Percentiles rank a stretch among this genome's conserved stretches.
Evolutionary conservation across 106 monocot species (phyloP).

Genomic region (Vanilla planifolia): DNA sequence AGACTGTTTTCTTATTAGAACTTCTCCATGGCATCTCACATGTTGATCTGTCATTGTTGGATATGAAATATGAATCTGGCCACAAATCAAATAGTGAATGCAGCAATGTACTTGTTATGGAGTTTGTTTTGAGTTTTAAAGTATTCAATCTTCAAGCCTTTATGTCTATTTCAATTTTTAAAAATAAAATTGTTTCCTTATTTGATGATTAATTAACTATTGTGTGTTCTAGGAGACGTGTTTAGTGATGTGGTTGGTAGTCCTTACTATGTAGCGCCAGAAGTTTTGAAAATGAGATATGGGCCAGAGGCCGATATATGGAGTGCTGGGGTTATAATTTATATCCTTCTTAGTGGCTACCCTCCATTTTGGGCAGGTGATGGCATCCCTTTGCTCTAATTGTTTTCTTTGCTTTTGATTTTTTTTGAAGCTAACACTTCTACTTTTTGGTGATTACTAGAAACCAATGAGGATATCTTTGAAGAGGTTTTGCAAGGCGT

Average conservation of each 20-base stretch:
- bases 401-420: background rate
- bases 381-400: background rate
- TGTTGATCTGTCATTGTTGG: no score
- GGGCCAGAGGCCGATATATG: slow-evolving; percentile 41
- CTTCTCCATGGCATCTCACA: no score
- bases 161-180: background rate
- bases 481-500: slow-evolving; percentile 29
- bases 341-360: slow-evolving; percentile 33
- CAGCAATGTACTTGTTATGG: no score
- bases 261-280: slow-evolving; percentile 45
- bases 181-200: background rate
- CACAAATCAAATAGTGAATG: no score
- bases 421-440: background rate
- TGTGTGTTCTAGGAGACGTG: slow-evolving; percentile 28
- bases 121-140: background rate
- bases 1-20: no score
- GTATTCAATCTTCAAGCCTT: background rate
- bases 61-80: no score
- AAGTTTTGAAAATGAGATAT: slow-evolving; percentile 30
- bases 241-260: slow-evolving; percentile 44
- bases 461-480: slow-evolving; percentile 33
- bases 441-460: slow-evolving; percentile 8
- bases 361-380: slow-evolving; percentile 48
- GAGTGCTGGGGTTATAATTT: slow-evolving; percentile 49
- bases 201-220: background rate